Percentiles rank a stretch among this genome's conserved stretches.
These are phyloP conservation scores for Zygosaccharomyces kombuchaensis DNA, from an alignment of 805 yeast genomes.

Conservation along the genomic window DNA sequence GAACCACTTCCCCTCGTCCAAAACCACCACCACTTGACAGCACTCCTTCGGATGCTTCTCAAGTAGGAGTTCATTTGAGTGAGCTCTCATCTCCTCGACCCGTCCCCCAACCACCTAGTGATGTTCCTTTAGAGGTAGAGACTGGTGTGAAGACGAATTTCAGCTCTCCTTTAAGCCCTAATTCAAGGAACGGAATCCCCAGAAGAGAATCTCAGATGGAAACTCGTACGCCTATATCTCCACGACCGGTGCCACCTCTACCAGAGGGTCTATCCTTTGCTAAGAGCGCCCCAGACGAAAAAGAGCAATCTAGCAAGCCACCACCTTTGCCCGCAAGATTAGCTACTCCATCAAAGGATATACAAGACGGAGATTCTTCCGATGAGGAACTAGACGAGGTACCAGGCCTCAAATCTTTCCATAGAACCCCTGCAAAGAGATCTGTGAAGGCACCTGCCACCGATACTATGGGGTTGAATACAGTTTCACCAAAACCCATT, in stretches of 20 bases:
- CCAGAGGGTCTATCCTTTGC: neutral
- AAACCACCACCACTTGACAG: neutral
- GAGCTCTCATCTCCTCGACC: neutral
- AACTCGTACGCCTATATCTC: neutral
- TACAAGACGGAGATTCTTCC: neutral
- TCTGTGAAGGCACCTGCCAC: neutral
- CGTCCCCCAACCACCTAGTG: neutral
- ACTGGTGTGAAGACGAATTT: neutral
- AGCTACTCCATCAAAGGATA: neutral
- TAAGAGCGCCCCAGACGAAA: neutral
- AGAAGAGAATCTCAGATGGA: neutral
- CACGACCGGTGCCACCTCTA: neutral
- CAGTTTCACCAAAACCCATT: neutral
- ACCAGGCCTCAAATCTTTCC: slow-evolving; percentile 3
- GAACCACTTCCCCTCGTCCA: neutral
- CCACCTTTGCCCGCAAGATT: neutral
- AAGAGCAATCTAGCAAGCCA: neutral
- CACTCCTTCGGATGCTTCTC: neutral
- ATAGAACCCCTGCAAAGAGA: neutral
- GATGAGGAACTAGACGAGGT: slow-evolving; percentile 1
- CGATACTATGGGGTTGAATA: neutral
- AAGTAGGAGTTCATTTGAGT: neutral
- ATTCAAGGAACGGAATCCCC: neutral
- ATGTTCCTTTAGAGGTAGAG: neutral
- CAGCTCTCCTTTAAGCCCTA: neutral